Percentiles rank a stretch among this genome's conserved stretches.
phyloP scores from a whole-genome alignment of 2,329 filamentous ascomycete species.

The Colletotrichum sidae region DNA sequence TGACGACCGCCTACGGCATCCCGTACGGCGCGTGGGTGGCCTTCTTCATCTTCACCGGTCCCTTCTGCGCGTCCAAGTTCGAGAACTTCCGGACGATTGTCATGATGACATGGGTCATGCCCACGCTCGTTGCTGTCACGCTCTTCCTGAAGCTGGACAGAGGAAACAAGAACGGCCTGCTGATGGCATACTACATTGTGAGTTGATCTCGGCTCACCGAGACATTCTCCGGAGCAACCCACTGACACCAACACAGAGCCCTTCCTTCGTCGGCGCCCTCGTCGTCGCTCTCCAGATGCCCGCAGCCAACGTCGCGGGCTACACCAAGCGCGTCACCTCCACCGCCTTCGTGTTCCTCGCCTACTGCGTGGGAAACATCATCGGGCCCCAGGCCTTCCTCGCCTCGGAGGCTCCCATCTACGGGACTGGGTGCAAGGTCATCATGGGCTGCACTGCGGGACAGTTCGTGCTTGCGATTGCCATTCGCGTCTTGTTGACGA shows the following conservation, averaged over 20 bases:
- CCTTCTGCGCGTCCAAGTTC: conserved; percentile 61
- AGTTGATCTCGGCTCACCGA: conserved; percentile 56
- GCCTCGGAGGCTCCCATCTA: conserved; percentile 55
- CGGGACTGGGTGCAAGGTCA: conserved; percentile 62
- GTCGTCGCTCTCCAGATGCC: conserved; percentile 65
- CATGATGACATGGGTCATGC: conserved; percentile 63
- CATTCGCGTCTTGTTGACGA: conserved; percentile 49
- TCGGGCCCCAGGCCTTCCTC: conserved; percentile 52
- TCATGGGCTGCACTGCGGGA: conserved; percentile 56
- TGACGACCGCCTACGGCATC: conserved; percentile 64
- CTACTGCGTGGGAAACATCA: conserved; percentile 53
- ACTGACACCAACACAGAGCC: conserved; percentile 41
- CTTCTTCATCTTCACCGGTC: conserved; percentile 63
- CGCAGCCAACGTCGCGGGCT: conserved; percentile 58
- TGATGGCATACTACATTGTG: conserved; percentile 56
- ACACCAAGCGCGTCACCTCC: conserved; percentile 58
- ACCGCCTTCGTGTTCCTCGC: conserved; percentile 59
- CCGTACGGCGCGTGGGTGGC: conserved; percentile 65
- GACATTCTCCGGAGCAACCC: conserved; percentile 55
- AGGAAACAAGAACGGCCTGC: conserved; percentile 47
- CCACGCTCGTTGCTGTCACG: conserved; percentile 49
- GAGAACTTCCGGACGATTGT: conserved; percentile 62
- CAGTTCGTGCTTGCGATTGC: conserved; percentile 51
- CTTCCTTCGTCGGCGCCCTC: conserved; percentile 56
- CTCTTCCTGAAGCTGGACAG: conserved; percentile 56